Evolutionary conservation across 805 yeast species (phyloP), one percentile per base, ranked within the genome.

Genomic region (Saccharomycopsis olivae): DNA sequence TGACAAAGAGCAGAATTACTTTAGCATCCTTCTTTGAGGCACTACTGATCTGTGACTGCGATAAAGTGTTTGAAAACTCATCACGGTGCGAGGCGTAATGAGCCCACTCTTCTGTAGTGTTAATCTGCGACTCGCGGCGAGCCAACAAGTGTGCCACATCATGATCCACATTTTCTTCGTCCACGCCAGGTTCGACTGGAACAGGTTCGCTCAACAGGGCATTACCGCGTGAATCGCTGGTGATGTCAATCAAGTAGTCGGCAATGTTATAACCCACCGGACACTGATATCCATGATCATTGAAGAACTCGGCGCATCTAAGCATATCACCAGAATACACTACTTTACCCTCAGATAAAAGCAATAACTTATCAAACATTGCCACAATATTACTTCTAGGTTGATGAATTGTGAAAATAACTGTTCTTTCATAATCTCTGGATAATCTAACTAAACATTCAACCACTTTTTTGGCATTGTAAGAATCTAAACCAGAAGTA

Each of bases 351-450:
- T 81, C 81, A 19, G 95, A 80, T 39, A 92, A 65, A 36, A 92
- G 63, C 2, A 89, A 59, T 36, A 92, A 68, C 51, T 79, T 78
- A 54, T 89, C 96, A 58, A 92, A 92, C 42, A 85, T 61, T 0
- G 95, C 78, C 25, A 92, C 96, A 56, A 92, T 89, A 54, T 92
- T 92, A 42, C 96, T 84, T 53, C 98, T 71, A 9, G 98, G 98
- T 56, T 92, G 98, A 61, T 92, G 98, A 49, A 92, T 92, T 0
- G 98, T 86, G 56, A 92, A 81, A 2, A 92, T 74, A 36, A 92
- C 76, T 0, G 98, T 89, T 55, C 97, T 75, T 45, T 82, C 78
- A 57, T 78, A 83, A 51, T 77, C 80, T 43, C 77, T 69, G 0
- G 96, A 85, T 43, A 92, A 66, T 42, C 81, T 71, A 2, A 83